Base-by-base conservation (phyloP, 306 rosid species). In the Medicago truncatula region DNA sequence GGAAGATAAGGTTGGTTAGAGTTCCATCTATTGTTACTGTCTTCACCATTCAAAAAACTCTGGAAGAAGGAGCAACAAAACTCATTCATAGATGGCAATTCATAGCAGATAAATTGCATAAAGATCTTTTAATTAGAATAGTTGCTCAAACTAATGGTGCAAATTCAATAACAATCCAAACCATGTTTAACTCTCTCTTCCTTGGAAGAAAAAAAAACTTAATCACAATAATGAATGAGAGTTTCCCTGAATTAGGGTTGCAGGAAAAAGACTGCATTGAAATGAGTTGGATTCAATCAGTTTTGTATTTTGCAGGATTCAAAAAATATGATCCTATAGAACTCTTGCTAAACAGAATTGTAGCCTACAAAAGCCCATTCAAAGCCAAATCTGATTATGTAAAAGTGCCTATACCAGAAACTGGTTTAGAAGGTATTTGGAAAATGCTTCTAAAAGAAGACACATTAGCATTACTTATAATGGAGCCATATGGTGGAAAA, bases 371-470 rank as follows among this genome's bases (percentile, higher is more conserved):
- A 71, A 83, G 76, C 70, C 57, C 82, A 36, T 89, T 87, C 85
- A 89, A 89, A 78, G 89, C 84, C 2, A 90, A 87, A 70, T 90
- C 91, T 14, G 93, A 90, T 46, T 88, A 67, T 61, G 90, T 87
- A 4, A 53, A 21, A 23, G 25, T 53, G 38, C 91, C 91, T 13
- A 84, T 85, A 63, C 84, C 90, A 49, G 76, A 87, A 74, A 1
- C 2, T 2, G 88, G 58, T 25, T 53, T 88, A 12, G 61, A 69
- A 65, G 88, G 86, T 57, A 50, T 80, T 28, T 91, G 94, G 92
- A 53, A 63, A 20, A 83, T 62, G 85, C 77, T 91, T 28, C 64
- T 54, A 64, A 54, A 84, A 56, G 92, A 84, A 31, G 81, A 86
- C 12, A 8, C 25, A 4, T 0, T 43, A 15, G 74, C 80, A 14